Percentiles rank a stretch among this genome's conserved stretches.
Conservation (phyloP, 805 yeast species). For the Cyberlindnera saturnus region DNA sequence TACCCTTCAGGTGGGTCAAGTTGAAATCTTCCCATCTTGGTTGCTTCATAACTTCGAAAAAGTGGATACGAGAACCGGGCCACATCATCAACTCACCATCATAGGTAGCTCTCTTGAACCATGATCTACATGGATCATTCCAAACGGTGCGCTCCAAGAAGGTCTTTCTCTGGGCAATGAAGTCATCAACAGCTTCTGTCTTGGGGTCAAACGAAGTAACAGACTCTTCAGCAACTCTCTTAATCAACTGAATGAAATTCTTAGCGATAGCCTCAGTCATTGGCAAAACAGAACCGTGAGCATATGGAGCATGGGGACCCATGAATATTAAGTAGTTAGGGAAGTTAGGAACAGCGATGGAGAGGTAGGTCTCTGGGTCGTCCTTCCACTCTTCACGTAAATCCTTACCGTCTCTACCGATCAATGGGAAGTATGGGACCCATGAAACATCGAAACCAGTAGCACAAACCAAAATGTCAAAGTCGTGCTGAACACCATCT, state of each 20-base stretch:
- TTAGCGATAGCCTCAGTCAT: conserved; percentile 2
- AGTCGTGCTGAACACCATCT: conserved; percentile 1
- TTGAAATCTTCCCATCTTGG: conserved; percentile 2
- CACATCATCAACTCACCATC: conserved; percentile 1
- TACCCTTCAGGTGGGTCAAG: background rate
- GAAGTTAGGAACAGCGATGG: conserved; percentile 1
- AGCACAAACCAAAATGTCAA: conserved; percentile 1
- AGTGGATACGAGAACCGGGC: conserved; percentile 2
- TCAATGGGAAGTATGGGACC: conserved; percentile 2
- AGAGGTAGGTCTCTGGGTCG: conserved; percentile 1
- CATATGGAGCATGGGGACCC: conserved; percentile 2
- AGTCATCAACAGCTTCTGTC: conserved; percentile 86
- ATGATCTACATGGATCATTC: conserved; percentile 2
- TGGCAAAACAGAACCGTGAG: conserved; percentile 1
- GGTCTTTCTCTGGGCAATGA: conserved; percentile 91
- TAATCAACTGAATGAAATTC: conserved; percentile 1
- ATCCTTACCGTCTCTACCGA: conserved; percentile 1
- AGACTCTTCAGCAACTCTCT: conserved; percentile 1
- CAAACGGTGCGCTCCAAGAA: conserved; percentile 86
- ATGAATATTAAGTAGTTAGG: conserved; percentile 2
- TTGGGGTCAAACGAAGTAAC: conserved; percentile 1
- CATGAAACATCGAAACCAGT: conserved; percentile 1
- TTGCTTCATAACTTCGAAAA: conserved; percentile 1
- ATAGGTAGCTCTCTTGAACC: conserved; percentile 1
- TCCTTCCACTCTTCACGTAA: conserved; percentile 2